These are phyloP conservation scores for Dipteronia dyeriana DNA, from an alignment of 345 rosid genomes.

Conservation along the genomic window DNA sequence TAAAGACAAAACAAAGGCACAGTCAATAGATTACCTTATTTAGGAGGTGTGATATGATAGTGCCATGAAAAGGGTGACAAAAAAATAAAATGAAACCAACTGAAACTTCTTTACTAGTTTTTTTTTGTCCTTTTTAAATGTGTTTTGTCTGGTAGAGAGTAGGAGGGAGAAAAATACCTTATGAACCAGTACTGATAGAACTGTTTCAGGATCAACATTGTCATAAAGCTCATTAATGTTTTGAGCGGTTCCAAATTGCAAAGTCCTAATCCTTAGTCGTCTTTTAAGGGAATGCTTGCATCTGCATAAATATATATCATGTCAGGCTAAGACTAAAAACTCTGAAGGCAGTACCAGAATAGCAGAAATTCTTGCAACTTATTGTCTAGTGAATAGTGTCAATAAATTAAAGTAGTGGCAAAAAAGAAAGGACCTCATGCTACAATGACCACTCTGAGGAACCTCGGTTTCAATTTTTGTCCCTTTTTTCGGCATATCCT, in stretches of 20 bases:
- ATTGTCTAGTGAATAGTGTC: not conserved
- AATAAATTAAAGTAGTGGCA: not conserved
- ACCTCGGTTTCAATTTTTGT: not conserved
- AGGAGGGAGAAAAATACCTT: constrained; percentile 49
- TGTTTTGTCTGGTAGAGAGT: not conserved
- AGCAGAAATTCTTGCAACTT: not conserved
- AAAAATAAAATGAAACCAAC: not conserved
- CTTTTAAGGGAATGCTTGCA: constrained; percentile 71
- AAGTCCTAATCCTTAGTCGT: constrained; percentile 84
- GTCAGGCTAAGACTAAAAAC: constrained; percentile 22
- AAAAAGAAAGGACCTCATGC: not conserved
- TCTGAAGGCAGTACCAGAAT: not conserved
- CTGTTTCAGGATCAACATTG: constrained; percentile 83
- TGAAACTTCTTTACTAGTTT: not conserved
- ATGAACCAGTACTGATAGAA: constrained; percentile 87
- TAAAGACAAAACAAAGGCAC: not conserved
- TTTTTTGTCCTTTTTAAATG: not conserved
- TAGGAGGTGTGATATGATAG: not conserved
- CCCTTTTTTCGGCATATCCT: not conserved
- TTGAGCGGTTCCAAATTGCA: constrained; percentile 74
- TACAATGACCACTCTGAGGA: not conserved
- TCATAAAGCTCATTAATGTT: constrained; percentile 80
- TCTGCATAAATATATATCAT: constrained; percentile 40
- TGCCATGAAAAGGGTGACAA: not conserved
- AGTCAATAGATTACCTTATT: not conserved